These are phyloP conservation scores for Dictyostelium brefeldianum DNA, from an alignment of 78 protist species.

Conservation along the genomic window DNA sequence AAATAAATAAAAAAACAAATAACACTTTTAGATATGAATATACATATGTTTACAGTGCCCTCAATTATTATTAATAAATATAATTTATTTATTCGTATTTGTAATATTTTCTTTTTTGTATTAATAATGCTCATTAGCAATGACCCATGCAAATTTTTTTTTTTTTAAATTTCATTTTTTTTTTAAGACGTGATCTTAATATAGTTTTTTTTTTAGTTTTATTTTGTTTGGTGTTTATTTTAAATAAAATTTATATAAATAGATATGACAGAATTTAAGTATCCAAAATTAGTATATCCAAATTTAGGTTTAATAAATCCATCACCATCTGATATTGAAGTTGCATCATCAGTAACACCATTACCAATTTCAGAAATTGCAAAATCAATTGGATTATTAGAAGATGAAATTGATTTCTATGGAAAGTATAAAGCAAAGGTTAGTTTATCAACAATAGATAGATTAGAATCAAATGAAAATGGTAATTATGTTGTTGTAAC, in stretches of 20 bases:
- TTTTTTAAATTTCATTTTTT: not conserved
- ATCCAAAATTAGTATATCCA: slow-evolving; percentile 44
- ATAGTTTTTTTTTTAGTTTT: not conserved
- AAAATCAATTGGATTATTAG: slow-evolving; percentile 67
- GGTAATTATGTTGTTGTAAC: slow-evolving; percentile 97
- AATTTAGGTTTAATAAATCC: slow-evolving; percentile 68
- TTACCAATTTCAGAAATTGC: slow-evolving; percentile 80
- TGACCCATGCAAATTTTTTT: too few species aligned
- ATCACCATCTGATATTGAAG: slow-evolving; percentile 93
- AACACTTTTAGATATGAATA: too few species aligned
- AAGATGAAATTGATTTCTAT: slow-evolving; percentile 79
- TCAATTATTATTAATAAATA: too few species aligned
- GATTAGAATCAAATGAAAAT: slow-evolving; percentile 49
- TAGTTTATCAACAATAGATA: slow-evolving; percentile 77
- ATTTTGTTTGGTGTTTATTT: not conserved
- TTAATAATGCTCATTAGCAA: too few species aligned
- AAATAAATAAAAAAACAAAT: too few species aligned
- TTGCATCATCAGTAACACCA: slow-evolving; percentile 86
- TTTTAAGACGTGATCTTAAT: not conserved
- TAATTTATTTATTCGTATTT: too few species aligned
- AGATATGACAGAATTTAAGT: not conserved
- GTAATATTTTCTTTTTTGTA: not conserved
- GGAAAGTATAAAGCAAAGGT: slow-evolving; percentile 93
- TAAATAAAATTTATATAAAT: too few species aligned
- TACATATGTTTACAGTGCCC: too few species aligned